Evolutionary conservation across 2,329 filamentous ascomycete genomes (phyloP).

Genomic region (Ophiostoma sp.): DNA sequence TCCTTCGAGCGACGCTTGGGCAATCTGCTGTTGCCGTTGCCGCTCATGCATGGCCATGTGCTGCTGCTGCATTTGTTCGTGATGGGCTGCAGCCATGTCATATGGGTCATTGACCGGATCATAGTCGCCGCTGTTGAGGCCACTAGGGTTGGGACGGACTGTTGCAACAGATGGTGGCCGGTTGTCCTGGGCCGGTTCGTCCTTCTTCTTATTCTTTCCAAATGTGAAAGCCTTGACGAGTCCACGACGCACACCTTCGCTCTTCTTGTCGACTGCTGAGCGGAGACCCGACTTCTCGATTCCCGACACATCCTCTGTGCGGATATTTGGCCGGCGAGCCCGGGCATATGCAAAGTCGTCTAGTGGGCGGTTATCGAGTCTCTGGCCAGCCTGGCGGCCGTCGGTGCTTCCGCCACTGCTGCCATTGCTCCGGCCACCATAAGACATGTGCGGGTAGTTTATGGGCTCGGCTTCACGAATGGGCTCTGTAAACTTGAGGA

Average conservation of each 20-base stretch:
- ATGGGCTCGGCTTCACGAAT: slow-evolving; percentile 34
- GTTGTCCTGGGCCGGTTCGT: slow-evolving; percentile 30
- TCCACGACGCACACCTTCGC: slow-evolving; percentile 50
- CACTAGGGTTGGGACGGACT: slow-evolving; percentile 31
- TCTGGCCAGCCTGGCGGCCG: slow-evolving; percentile 32
- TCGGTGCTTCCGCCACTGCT: slow-evolving; percentile 37
- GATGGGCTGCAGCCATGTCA: slow-evolving; percentile 16
- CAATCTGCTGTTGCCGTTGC: slow-evolving; percentile 21
- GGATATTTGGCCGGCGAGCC: slow-evolving; percentile 41
- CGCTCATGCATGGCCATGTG: slow-evolving; percentile 4
- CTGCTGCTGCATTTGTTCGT: slow-evolving; percentile 23
- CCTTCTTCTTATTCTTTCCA: slow-evolving; percentile 42
- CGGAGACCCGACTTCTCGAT: slow-evolving; percentile 53
- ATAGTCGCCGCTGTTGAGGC: slow-evolving; percentile 18
- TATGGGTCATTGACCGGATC: neutral
- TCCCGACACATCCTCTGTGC: slow-evolving; percentile 47
- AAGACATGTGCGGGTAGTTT: slow-evolving; percentile 30
- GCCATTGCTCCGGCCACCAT: slow-evolving; percentile 36
- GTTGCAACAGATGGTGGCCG: slow-evolving; percentile 37
- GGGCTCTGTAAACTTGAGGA: slow-evolving; percentile 44
- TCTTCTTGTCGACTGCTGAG: slow-evolving; percentile 50
- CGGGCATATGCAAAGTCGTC: slow-evolving; percentile 44
- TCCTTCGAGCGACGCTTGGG: slow-evolving; percentile 24
- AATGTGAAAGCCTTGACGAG: slow-evolving; percentile 52
- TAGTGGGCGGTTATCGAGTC: slow-evolving; percentile 31